A percentile compares a stretch with the other conserved stretches of the same genome.
phyloP scores from a whole-genome alignment of 2,329 filamentous ascomycete species.

The Aspergillus sp. region DNA sequence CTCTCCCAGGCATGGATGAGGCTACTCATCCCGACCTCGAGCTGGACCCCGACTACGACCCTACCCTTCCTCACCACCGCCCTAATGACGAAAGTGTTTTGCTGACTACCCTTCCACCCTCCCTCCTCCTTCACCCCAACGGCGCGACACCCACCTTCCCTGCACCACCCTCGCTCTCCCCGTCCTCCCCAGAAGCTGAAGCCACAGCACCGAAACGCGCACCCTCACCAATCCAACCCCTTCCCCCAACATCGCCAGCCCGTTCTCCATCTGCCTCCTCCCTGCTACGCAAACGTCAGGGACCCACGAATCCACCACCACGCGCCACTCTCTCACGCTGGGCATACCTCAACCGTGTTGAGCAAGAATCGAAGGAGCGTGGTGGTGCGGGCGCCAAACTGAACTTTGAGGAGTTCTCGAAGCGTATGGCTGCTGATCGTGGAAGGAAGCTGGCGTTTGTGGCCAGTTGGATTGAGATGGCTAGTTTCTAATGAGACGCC shows the following conservation, averaged over 20 bases:
- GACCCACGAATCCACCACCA: slow-evolving; percentile 19
- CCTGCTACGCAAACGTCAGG: slow-evolving; percentile 10
- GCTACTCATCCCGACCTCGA: slow-evolving; percentile 3
- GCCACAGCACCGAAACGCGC: slow-evolving; percentile 36
- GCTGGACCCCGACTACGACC: slow-evolving; percentile 31
- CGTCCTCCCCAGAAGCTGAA: slow-evolving; percentile 34
- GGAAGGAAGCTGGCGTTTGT: slow-evolving; percentile 74
- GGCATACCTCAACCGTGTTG: slow-evolving; percentile 59
- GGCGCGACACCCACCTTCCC: slow-evolving; percentile 32
- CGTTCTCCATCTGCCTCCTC: slow-evolving; percentile 9
- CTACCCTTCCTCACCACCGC: slow-evolving; percentile 49
- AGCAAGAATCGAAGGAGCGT: slow-evolving; percentile 66
- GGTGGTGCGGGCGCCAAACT: slow-evolving; percentile 76
- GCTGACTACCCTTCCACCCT: slow-evolving; percentile 27
- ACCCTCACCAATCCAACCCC: slow-evolving; percentile 35
- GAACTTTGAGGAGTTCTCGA: slow-evolving; percentile 76
- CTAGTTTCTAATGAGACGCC: slow-evolving; percentile 50
- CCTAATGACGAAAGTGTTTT: slow-evolving; percentile 34
- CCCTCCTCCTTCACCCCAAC: slow-evolving; percentile 41
- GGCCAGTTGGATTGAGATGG: slow-evolving; percentile 84
- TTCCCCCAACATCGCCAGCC: slow-evolving; percentile 22
- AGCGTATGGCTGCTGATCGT: slow-evolving; percentile 68
- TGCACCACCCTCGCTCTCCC: slow-evolving; percentile 30
- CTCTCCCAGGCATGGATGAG: slow-evolving; percentile 13
- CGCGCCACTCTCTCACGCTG: slow-evolving; percentile 46